Percentiles rank a stretch among this genome's conserved stretches.
These are phyloP conservation scores for Xerocomellus intermedius DNA, from an alignment of 768 basidiomycete genomes.

Conservation along the genomic window DNA sequence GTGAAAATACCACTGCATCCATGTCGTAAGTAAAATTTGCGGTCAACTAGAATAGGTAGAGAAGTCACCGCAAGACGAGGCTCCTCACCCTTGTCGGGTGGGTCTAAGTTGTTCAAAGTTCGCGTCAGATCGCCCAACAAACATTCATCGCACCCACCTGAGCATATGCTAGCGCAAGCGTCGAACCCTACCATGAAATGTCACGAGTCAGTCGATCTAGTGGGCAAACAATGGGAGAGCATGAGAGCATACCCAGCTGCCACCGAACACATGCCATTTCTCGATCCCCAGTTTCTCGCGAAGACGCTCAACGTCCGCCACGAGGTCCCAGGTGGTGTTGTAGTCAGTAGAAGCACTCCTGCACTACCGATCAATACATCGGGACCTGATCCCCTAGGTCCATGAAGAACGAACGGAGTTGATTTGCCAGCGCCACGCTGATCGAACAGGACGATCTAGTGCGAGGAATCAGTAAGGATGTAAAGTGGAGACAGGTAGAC, in stretches of 20 bases:
- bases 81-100: constrained; percentile 81
- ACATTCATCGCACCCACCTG: constrained; percentile 46
- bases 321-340: constrained; percentile 94
- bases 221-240: not conserved
- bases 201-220: not conserved
- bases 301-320: constrained; percentile 84
- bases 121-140: not conserved
- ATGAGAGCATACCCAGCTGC: constrained; percentile 73
- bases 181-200: constrained; percentile 61
- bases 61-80: constrained; percentile 66
- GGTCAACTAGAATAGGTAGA: not conserved
- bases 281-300: constrained; percentile 73
- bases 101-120: constrained; percentile 39
- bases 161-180: constrained; percentile 81
- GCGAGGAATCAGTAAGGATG: not conserved
- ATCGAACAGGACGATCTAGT: constrained; percentile 81
- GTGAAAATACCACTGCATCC: constrained; percentile 79
- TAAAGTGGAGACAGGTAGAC: not conserved
- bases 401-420: constrained; percentile 57
- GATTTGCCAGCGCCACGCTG: constrained; percentile 89
- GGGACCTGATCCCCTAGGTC: not conserved
- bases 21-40: not conserved
- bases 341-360: constrained; percentile 76
- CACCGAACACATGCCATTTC: constrained; percentile 94
- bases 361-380: constrained; percentile 7